Evolutionary conservation across 768 basidiomycete species (phyloP).

Genomic region (Auriscalpium vulgare): DNA sequence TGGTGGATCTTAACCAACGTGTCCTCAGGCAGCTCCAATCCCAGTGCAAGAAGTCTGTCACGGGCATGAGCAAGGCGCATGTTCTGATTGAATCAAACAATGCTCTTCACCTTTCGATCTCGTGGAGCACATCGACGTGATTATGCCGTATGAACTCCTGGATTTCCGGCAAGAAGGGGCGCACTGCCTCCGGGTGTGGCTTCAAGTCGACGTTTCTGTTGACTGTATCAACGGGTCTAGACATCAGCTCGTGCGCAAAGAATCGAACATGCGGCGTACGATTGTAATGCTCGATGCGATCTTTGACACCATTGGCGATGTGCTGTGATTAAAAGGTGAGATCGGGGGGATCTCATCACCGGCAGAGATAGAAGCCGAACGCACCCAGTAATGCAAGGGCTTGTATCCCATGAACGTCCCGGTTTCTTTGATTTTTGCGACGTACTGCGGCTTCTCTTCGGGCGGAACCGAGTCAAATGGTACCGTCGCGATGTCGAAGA

Average conservation of each 20-base stretch:
- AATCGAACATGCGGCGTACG: constrained; percentile 19
- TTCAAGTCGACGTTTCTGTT: constrained; percentile 20
- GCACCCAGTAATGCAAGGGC: constrained; percentile 40
- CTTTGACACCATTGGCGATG: constrained; percentile 33
- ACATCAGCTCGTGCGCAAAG: background rate
- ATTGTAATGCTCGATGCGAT: constrained; percentile 39
- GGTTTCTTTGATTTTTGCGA: constrained; percentile 31
- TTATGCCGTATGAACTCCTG: constrained; percentile 22
- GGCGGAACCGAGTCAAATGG: constrained; percentile 31
- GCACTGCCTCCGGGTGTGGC: constrained; percentile 21
- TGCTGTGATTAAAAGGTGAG: constrained; percentile 26
- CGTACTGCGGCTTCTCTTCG: constrained; percentile 36
- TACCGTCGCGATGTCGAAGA: constrained; percentile 41
- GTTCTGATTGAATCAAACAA: background rate
- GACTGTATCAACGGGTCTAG: constrained; percentile 12
- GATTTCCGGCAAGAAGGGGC: constrained; percentile 24
- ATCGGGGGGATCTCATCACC: background rate
- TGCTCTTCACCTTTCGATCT: constrained; percentile 17
- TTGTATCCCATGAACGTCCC: constrained; percentile 51
- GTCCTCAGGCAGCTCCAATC: constrained; percentile 27
- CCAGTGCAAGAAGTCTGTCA: constrained; percentile 24
- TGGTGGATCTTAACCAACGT: constrained; percentile 24
- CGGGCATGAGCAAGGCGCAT: background rate
- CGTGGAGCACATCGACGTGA: constrained; percentile 23
- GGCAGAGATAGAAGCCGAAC: background rate